These are phyloP conservation scores for Penicillium concentricum DNA, from an alignment of 2,329 filamentous ascomycete genomes.

Conservation along the genomic window DNA sequence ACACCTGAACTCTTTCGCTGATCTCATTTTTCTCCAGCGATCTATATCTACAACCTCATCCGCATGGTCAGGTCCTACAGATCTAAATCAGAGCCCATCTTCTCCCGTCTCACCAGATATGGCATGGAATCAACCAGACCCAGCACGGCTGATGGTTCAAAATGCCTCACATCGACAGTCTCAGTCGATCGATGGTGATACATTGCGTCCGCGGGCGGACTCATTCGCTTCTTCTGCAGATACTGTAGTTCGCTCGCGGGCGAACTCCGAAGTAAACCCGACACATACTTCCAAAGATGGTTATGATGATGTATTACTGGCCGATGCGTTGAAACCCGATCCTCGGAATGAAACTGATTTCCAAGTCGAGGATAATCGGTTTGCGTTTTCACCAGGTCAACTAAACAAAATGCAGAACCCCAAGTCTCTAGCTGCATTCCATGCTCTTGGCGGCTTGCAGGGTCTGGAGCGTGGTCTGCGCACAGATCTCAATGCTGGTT, in stretches of 20 bases:
- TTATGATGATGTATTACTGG: slow-evolving; percentile 40
- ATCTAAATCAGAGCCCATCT: slow-evolving; percentile 18
- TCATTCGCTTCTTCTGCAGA: slow-evolving; percentile 41
- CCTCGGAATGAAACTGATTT: slow-evolving; percentile 75
- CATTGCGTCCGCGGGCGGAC: slow-evolving; percentile 43
- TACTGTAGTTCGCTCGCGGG: slow-evolving; percentile 34
- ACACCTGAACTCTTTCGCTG: neutral
- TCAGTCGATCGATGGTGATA: slow-evolving; percentile 43
- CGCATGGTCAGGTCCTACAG: slow-evolving; percentile 19
- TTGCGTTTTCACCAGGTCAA: slow-evolving; percentile 76
- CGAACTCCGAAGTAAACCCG: slow-evolving; percentile 32
- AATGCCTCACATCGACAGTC: slow-evolving; percentile 32
- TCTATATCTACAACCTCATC: slow-evolving; percentile 22
- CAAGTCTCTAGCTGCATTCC: slow-evolving; percentile 80
- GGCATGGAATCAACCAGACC: slow-evolving; percentile 20
- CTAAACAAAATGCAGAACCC: slow-evolving; percentile 86
- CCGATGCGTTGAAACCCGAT: slow-evolving; percentile 70
- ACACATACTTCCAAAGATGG: slow-evolving; percentile 17
- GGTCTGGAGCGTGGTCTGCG: slow-evolving; percentile 79
- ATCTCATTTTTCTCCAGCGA: slow-evolving; percentile 6
- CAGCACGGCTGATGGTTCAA: slow-evolving; percentile 27
- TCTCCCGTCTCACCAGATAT: slow-evolving; percentile 26
- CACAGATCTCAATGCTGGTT: slow-evolving; percentile 67
- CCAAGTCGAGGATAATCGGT: slow-evolving; percentile 72
- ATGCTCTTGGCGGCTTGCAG: slow-evolving; percentile 71